Base-by-base conservation (phyloP, 192 early-diverging fungal genomes). In the Glomus cerebriforme region DNA sequence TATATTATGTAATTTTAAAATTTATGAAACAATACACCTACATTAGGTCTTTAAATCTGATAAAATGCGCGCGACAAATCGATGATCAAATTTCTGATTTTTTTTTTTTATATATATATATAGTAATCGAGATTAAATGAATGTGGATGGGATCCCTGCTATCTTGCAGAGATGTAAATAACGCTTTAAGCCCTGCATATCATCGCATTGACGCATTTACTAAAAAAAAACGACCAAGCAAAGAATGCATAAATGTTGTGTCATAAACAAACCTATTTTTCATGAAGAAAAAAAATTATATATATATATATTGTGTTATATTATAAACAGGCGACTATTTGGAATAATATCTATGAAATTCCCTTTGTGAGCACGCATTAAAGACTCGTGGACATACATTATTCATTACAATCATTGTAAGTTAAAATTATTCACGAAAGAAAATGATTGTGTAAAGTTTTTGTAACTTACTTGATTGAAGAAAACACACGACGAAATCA, bases 381-480 rank as follows among this genome's bases (percentile, higher is more conserved):
- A 65, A 65, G 29, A 32, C 63, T 65, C 63, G 63, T 65, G 63
- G 27, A 31, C 63, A 31, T 65, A 65, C 63, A 65, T 62, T 27
- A 43, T 54, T 54, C 17, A 54, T 54, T 54, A 43, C 39, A 43
- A 43, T 43, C 39, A 43, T 9, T 43, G 7, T 43, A 43, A 43
- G 10, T 43, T 43, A 43, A 43, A 43, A 43, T 3, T 43, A 43
- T 43, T 54, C 49, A 54, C 49, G 49, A 22, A 54, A 54, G 17
- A 54, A 22, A 54, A 7, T 22, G 19, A 54, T 54, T 54, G 17
- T 54, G 7, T n/a, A 54, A 19, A 12, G 22, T 54, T 54, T 19
- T 54, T 22, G 19, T 54, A 54, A 54, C 5, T 22, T 7, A 54
- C 5, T 22, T 7, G 49, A 54, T 54, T 22, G 22, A 54, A 54